A percentile compares a stretch with the other conserved stretches of the same genome.
These are phyloP conservation scores for Pseudoperonospora humuli DNA, from an alignment of 352 stramenopile genomes.

Conservation along the genomic window DNA sequence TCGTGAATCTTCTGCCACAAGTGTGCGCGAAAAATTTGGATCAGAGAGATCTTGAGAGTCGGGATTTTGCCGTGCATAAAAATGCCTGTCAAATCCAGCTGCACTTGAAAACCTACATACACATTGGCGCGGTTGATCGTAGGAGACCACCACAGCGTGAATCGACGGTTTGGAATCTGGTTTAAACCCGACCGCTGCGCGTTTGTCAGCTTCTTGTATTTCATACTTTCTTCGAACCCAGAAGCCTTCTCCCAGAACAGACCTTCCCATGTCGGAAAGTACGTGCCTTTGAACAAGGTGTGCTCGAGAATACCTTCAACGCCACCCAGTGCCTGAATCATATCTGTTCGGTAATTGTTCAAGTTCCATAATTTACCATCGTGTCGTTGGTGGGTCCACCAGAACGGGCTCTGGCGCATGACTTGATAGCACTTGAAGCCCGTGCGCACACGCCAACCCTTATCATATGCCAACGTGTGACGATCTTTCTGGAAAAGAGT, in stretches of 20 bases:
- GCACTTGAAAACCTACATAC: conserved; percentile 99
- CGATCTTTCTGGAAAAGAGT: conserved; percentile 96
- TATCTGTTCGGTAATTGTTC: conserved; percentile 99
- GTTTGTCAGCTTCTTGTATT: conserved; percentile 99
- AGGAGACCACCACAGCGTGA: conserved; percentile 99
- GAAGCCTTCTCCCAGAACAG: conserved; percentile 99
- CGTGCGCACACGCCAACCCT: conserved; percentile 97
- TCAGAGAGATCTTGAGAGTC: conserved; percentile 98
- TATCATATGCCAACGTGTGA: conserved; percentile 99
- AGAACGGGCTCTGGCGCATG: conserved; percentile 97
- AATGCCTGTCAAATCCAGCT: conserved; percentile 99
- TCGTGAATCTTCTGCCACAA: conserved; percentile 99
- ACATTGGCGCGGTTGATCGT: conserved; percentile 99
- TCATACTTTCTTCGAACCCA: conserved; percentile 92
- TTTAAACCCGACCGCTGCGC: conserved; percentile 99
- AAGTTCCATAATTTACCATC: conserved; percentile 99
- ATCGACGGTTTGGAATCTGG: conserved; percentile 99
- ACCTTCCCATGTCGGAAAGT: conserved; percentile 99
- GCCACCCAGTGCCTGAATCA: conserved; percentile 99
- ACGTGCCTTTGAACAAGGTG: conserved; percentile 99
- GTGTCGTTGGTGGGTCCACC: conserved; percentile 98
- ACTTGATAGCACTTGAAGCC: conserved; percentile 99
- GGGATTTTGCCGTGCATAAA: conserved; percentile 99
- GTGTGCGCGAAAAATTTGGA: conserved; percentile 97
- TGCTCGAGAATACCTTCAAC: conserved; percentile 99